phyloP scores from a whole-genome alignment of 495 filamentous ascomycete species.

The Aspergillus mulundensis region DNA sequence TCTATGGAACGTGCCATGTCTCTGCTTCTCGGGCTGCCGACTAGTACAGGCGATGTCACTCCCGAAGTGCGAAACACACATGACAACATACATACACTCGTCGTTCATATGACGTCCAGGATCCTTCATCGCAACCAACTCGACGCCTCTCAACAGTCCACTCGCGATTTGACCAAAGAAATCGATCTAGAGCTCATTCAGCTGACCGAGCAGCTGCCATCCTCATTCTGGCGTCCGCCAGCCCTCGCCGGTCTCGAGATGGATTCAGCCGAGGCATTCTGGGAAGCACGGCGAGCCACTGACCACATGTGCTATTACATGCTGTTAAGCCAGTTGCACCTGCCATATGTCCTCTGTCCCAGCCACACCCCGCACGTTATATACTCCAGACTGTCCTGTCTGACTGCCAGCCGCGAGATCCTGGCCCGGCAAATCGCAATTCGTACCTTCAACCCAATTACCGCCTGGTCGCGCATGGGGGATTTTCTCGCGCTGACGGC shows the following conservation, averaged over 20 bases:
- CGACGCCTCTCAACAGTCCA: neutral
- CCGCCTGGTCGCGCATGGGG: slow-evolving; percentile 42
- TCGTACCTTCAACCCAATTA: slow-evolving; percentile 25
- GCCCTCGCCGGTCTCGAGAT: neutral
- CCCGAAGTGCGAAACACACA: neutral
- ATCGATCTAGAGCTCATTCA: slow-evolving; percentile 1
- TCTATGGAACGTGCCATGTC: neutral
- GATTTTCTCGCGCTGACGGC: slow-evolving; percentile 50
- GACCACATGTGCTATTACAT: slow-evolving; percentile 40
- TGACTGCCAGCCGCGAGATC: slow-evolving; percentile 43
- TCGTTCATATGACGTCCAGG: neutral
- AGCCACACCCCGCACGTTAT: neutral
- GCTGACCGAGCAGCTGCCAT: neutral
- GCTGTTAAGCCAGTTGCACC: slow-evolving; percentile 27
- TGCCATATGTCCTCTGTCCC: slow-evolving; percentile 25
- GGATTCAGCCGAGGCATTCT: neutral
- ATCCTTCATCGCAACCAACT: slow-evolving; percentile 1
- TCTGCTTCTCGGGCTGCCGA: neutral
- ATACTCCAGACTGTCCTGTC: slow-evolving; percentile 35
- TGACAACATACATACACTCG: neutral
- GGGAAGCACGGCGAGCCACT: slow-evolving; percentile 16
- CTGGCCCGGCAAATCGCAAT: slow-evolving; percentile 37
- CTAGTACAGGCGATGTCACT: neutral
- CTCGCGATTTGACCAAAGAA: neutral
- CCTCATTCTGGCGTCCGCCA: neutral